Base-by-base conservation (phyloP, 2,329 filamentous ascomycete genomes). In the Neofusicoccum laricinum region DNA sequence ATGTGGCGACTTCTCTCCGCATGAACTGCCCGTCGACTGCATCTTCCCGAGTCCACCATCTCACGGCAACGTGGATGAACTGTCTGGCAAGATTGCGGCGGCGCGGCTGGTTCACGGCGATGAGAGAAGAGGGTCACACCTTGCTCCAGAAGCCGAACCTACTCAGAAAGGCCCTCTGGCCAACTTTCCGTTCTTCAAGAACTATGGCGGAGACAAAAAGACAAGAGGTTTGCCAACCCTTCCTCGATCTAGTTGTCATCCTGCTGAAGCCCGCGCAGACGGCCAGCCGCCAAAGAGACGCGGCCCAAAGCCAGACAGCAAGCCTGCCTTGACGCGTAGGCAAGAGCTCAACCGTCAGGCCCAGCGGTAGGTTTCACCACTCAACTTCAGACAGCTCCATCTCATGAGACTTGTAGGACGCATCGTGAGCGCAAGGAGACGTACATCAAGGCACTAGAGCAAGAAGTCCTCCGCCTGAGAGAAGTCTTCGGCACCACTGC, bases 291-390 rank as follows among this genome's bases (percentile, higher is more conserved):
- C 92, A 2, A 99, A 98, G 80, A 88, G 92, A 69, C 88, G 95
- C 77, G 95, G 95, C 1, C 95, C 95, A 0, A 98, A 98, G 76
- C 95, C 95, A 19, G 95, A 98, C 76, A 96, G 91, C 81, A 97
- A 96, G 75, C 95, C 95, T 17, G 94, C 95, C 49, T 80, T 97
- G 71, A 98, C 94, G 19, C 86, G 94, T 67, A 87, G 94, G 68
- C 95, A 98, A 75, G 94, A 98, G 77, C 81, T 98, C 66, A 98
- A 98, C 75, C 87, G 95, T 68, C 94, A 98, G 80, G 95, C 95
- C 34, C 95, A 98, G 78, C 90, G 93, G 93, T 96, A 86, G 8
- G 62, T n/a, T 51, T 43, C 15, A 1, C 46, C 25, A 36, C 25
- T 32, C 32, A 6, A 10, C 3, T 15, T 6, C 14, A 10, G 15